Conservation (phyloP, 163 green algal genomes). For the Chlorella variabilis region DNA sequence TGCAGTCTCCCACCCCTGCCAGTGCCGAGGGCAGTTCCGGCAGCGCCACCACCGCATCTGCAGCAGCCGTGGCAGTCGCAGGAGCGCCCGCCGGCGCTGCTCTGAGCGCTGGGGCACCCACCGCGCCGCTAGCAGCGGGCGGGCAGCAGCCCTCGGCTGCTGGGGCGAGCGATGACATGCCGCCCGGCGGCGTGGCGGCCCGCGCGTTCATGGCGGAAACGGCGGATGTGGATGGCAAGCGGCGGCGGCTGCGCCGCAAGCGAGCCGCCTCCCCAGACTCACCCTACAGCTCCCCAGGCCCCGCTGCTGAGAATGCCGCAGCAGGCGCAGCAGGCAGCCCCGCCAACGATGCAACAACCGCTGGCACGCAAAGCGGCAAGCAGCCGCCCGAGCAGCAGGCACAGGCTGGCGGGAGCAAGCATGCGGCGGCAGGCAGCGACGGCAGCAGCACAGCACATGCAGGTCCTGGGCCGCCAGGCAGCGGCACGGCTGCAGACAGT, state of each 20-base stretch:
- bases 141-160: background rate
- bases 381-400: background rate
- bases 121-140: too few species aligned
- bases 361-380: background rate
- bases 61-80: background rate
- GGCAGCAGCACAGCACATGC: background rate
- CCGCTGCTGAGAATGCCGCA: background rate
- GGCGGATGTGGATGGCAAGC: conserved; percentile 47
- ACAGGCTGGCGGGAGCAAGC: too few species aligned
- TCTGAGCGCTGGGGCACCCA: too few species aligned
- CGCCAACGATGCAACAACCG: background rate
- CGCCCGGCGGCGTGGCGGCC: too few species aligned
- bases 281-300: background rate
- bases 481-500: background rate
- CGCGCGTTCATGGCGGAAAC: too few species aligned
- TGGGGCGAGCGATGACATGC: too few species aligned
- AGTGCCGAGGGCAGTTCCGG: background rate
- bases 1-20: background rate
- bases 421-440: too few species aligned
- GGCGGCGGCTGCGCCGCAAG: conserved; percentile 44
- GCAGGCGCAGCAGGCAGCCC: background rate
- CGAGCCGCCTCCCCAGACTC: conserved; percentile 40
- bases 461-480: background rate
- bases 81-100: background rate
- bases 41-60: background rate